Evolutionary conservation across 2,329 filamentous ascomycete genomes (phyloP), one percentile per base, ranked within the genome.

Genomic region (Rugonectria rugulosa): DNA sequence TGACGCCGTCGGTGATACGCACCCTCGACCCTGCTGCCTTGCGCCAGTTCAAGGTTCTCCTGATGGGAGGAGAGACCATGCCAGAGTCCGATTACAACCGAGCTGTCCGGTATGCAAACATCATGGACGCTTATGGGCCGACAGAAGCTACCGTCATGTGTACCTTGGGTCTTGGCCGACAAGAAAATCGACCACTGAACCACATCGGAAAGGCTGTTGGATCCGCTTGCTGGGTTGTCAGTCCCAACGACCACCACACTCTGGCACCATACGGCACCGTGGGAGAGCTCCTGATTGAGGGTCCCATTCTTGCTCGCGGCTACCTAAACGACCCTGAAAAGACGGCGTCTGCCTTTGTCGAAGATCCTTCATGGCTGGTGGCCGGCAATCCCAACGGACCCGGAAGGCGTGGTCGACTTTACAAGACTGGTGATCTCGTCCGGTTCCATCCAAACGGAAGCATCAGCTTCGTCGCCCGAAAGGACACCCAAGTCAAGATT

Each of bases 271-370:
- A 72, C 10, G 72, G 71, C 1, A 64, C 56, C 6, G 53, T 63
- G 0, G 73, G 73, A 8, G 73, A 75, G 45, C 54, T 75, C 6
- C 51, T 72, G 5, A 61, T 78, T 26, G 72, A 72, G 37, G 76
- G 76, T 1, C 77, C 78, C 3, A 73, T 74, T 9, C 69, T 84
- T 12, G 79, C 75, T 14, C 68, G 75, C 23, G 79, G 79, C 12
- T 84, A 84, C 53, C 67, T 81, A 14, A 77, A 80, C 36, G 74
- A 79, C 15, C 66, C 70, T 0, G 68, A 69, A n/a, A 78, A 80
- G 58, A 83, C 81, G 0, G 66, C 69, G 9, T 73, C 73, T 19
- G 70, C 72, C 0, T 84, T 83, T 47, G 73, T 82, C 29, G 64
- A 71, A 15, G 69, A 74, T 43, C 77, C 75, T 2, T 45, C 55